Evolutionary conservation across 1,284 basidiomycete genomes (phyloP).

Genomic region (Coniferiporia sulphurascens): DNA sequence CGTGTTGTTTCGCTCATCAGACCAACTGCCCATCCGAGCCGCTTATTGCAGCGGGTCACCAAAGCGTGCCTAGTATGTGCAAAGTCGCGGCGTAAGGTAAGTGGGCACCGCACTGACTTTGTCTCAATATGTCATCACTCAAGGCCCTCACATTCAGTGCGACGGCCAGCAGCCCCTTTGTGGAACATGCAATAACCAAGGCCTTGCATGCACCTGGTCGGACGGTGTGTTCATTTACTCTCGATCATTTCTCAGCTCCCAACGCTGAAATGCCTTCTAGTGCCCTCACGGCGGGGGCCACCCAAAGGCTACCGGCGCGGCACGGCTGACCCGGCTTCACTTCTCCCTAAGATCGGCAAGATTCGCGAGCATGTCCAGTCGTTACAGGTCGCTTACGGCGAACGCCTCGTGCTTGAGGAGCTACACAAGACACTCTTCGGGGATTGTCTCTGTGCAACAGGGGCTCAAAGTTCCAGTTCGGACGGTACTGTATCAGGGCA

Average conservation of each 20-base stretch:
- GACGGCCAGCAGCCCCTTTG: slow-evolving; percentile 19
- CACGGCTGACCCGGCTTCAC: slow-evolving; percentile 16
- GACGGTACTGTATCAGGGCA: background rate
- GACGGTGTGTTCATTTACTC: slow-evolving; percentile 6
- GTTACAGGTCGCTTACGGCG: slow-evolving; percentile 18
- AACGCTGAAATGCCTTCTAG: slow-evolving; percentile 1
- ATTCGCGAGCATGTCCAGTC: slow-evolving; percentile 18
- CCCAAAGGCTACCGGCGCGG: slow-evolving; percentile 18
- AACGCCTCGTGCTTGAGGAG: slow-evolving; percentile 14
- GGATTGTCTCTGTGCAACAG: slow-evolving; percentile 4
- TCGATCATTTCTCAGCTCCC: background rate
- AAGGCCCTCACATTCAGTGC: slow-evolving; percentile 1
- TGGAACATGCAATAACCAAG: slow-evolving; percentile 16
- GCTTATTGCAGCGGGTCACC: slow-evolving; percentile 14
- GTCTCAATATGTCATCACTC: no score
- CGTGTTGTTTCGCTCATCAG: slow-evolving; percentile 3
- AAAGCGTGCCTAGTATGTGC: slow-evolving; percentile 20
- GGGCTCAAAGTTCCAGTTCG: background rate
- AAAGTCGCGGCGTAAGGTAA: slow-evolving; percentile 18
- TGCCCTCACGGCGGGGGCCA: slow-evolving; percentile 14
- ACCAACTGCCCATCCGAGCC: background rate
- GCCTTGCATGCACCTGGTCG: slow-evolving; percentile 12
- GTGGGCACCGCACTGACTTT: background rate
- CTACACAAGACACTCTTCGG: slow-evolving; percentile 15
- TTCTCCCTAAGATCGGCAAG: slow-evolving; percentile 17